Evolutionary conservation across 176 grass and related monocot species (phyloP), one percentile per base, ranked within the genome.

Genomic region (Hordeum vulgare): DNA sequence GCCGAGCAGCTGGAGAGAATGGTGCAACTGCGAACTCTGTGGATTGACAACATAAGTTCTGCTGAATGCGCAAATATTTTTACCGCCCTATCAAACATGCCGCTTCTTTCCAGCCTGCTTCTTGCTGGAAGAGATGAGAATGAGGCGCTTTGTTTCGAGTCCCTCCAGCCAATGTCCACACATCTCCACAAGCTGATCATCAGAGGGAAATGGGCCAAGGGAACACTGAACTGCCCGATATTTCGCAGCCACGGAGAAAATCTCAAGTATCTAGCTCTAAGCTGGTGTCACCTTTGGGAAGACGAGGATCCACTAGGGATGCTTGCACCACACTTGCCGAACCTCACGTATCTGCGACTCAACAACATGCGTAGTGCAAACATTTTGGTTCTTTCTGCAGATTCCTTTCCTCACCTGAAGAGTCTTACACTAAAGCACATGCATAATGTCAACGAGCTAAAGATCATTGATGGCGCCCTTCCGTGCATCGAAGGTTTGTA

Each of bases 201-300:
- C 26, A 66, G 61, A 66, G 85, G 85, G 25, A 61, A 12, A 7
- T 84, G 85, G 47, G 47, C 61, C 0, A 21, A 33, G 2, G 71
- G 71, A 6, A 81, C 71, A 3, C 4, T 81, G 26, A 0, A 76
- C 3, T 82, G 85, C 78, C 79, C 85, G 0, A 69, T 87, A 49
- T 87, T 87, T 1, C 27, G 0, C 0, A n/a, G 21, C 26, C n/a
- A 87, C 0, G 85, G 61, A 4, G 42, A 0, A 3, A 17, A 70
- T 68, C 79, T 87, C 27, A 82, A 35, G 21, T 87, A 87, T 76
- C 54, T 87, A 35, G 79, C 85, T 11, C 36, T 87, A 37, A 87
- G 79, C 33, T 20, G 79, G 45, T 81, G 79, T 27, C 4, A 56
- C 14, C 8, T 81, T 39, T 31, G 64, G 14, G 47, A 20, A 70